A percentile compares a stretch with the other conserved stretches of the same genome.
phyloP scores from a whole-genome alignment of 2,329 filamentous ascomycete species.

The Ophiostoma fasciatum region DNA sequence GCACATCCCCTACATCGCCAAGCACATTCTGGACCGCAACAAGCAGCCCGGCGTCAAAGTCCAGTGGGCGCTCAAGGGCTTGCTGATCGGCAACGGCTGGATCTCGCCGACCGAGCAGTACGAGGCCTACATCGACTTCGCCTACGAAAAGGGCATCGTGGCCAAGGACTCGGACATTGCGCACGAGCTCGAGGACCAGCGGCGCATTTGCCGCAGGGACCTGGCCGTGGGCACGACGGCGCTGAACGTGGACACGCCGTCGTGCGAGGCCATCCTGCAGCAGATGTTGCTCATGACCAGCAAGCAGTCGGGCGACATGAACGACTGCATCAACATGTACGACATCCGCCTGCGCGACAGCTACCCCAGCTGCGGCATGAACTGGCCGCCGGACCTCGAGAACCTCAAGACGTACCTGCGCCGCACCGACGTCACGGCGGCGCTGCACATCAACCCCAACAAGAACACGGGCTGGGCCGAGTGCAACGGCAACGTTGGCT shows the following conservation, averaged over 20 bases:
- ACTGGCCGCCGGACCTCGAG: slow-evolving; percentile 82
- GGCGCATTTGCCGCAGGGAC: slow-evolving; percentile 52
- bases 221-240: slow-evolving; percentile 29
- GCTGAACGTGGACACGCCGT: slow-evolving; percentile 48
- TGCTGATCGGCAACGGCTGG: slow-evolving; percentile 97
- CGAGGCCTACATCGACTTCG: slow-evolving; percentile 67
- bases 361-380: slow-evolving; percentile 84
- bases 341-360: slow-evolving; percentile 74
- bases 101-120: slow-evolving; percentile 87
- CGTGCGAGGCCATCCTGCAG: slow-evolving; percentile 66
- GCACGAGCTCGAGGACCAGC: slow-evolving; percentile 51
- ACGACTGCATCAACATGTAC: slow-evolving; percentile 85
- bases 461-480: slow-evolving; percentile 86
- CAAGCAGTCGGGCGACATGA: slow-evolving; percentile 31
- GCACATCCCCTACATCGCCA: slow-evolving; percentile 93
- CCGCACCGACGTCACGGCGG: slow-evolving; percentile 59
- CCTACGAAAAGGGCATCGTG: slow-evolving; percentile 62
- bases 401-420: slow-evolving; percentile 73
- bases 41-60: slow-evolving; percentile 34
- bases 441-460: slow-evolving; percentile 67
- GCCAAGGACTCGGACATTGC: slow-evolving; percentile 49
- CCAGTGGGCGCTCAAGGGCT: slow-evolving; percentile 65
- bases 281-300: slow-evolving; percentile 53
- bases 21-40: slow-evolving; percentile 79
- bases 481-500: slow-evolving; percentile 66